Evolutionary conservation across 2,329 filamentous ascomycete species (phyloP), one percentile per base, ranked within the genome.

Genomic region (Clarireedia homoeocarpa): DNA sequence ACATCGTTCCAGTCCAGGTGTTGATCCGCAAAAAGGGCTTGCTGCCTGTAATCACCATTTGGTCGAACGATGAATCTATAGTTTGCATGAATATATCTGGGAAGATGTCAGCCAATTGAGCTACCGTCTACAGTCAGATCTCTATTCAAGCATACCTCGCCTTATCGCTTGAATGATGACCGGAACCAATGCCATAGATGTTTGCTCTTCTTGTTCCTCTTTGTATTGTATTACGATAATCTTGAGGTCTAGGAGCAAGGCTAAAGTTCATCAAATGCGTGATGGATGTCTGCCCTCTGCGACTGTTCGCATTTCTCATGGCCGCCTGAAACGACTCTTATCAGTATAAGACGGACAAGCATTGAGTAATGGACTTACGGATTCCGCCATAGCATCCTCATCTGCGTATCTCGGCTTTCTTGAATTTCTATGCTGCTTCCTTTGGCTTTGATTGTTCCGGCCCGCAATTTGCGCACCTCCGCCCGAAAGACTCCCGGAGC

Each of bases 41-140:
- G 91, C 5, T 82, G 80, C 58, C 82, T 79, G 69, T 97, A 99
- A 66, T 86, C 82, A 57, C 84, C 86, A 55, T 83, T 79, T 3
- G 94, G 92, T 58, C 89, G 85, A 51, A 99, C 91, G 58, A 99
- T 87, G 70, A 99, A 99, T 55, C 94, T 87, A 70, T 99, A 99
- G 71, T 99, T 99, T 62, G 94, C 91, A 71, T 99, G 91, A 15
- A 99, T 85, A 63, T 89, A 91, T 75, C 86, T 87, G 57, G 14
- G 23, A 12, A n/a, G 17, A 55, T 58, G 53, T 48, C 20, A 27
- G 38, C 36, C 24, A 15, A 24, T 14, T 34, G 12, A 34, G 30
- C 30, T 34, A 34, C 30, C 10, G 30, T 34, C 15, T 15, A 51
- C 24, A 44, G 27, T 38, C 17, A 24, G 26, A 27, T 10, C 46